phyloP scores from a whole-genome alignment of 176 grass and related monocot genomes.

The Dactylis glomerata region DNA sequence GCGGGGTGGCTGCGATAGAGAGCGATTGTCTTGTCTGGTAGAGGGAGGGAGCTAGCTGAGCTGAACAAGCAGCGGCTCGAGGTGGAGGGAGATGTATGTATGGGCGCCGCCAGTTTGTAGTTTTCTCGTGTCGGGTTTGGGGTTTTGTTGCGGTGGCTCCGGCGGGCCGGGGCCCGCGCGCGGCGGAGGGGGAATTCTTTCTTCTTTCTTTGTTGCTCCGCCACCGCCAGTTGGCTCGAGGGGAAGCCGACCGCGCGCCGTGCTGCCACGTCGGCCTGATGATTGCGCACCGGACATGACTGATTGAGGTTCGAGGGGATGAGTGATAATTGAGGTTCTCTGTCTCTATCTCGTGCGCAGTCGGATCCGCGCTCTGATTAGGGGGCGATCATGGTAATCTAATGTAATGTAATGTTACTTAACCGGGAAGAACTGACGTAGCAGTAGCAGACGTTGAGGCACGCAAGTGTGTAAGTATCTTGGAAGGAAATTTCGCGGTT shows the following conservation, averaged over 20 bases:
- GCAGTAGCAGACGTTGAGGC: neutral
- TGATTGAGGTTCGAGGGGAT: neutral
- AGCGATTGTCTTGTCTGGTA: constrained; percentile 8
- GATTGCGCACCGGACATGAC: constrained; percentile 19
- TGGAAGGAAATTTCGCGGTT: neutral
- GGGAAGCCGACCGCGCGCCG: too few species aligned
- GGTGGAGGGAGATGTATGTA: neutral
- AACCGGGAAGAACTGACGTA: neutral
- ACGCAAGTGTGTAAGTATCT: neutral
- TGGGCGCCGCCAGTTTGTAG: constrained; percentile 20
- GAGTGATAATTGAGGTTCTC: neutral
- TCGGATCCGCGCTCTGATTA: neutral
- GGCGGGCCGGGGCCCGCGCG: neutral
- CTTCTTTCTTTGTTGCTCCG: too few species aligned
- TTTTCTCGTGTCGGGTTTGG: neutral
- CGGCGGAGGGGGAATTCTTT: neutral
- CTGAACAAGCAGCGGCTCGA: neutral
- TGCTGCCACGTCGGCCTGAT: neutral
- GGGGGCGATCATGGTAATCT: neutral
- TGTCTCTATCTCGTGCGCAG: neutral
- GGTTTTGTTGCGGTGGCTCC: constrained; percentile 2
- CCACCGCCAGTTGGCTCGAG: neutral
- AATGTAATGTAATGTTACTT: neutral
- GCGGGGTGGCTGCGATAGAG: neutral
- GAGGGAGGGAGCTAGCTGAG: neutral